Conservation (phyloP, 176 grass and related monocot genomes). For the Oryza meyeriana region DNA sequence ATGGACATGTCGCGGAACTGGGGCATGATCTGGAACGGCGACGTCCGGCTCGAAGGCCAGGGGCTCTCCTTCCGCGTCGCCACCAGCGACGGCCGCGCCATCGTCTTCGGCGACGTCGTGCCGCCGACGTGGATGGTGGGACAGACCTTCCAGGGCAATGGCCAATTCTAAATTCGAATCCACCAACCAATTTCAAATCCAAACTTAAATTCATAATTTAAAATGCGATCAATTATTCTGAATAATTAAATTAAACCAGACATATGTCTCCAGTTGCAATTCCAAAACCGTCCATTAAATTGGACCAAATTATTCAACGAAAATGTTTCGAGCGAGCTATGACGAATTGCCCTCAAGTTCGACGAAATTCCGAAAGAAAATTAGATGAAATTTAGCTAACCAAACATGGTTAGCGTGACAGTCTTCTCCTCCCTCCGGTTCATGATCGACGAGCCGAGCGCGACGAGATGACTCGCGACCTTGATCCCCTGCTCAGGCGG, state of each 20-base stretch:
- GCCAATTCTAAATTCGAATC: neutral
- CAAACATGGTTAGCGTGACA: neutral
- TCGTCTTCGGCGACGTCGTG: neutral
- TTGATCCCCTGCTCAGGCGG: neutral
- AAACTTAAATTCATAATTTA: neutral
- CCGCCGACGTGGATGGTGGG: slow-evolving; percentile 21
- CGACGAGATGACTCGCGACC: neutral
- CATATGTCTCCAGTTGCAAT: neutral
- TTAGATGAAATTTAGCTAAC: neutral
- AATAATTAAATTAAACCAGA: no score
- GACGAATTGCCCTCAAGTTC: neutral
- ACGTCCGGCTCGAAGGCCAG: neutral
- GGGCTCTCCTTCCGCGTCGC: slow-evolving; percentile 27
- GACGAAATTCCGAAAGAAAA: neutral
- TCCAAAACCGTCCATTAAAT: neutral
- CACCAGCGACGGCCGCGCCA: neutral
- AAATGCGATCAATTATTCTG: neutral
- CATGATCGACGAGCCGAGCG: neutral
- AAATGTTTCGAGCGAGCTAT: neutral
- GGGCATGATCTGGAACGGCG: neutral
- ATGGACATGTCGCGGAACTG: neutral
- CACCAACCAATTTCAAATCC: neutral
- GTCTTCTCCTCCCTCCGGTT: neutral
- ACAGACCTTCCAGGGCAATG: slow-evolving; percentile 18
- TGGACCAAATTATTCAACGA: neutral